Conservation (phyloP, 1,284 basidiomycete species). For the Pascua sp. region DNA sequence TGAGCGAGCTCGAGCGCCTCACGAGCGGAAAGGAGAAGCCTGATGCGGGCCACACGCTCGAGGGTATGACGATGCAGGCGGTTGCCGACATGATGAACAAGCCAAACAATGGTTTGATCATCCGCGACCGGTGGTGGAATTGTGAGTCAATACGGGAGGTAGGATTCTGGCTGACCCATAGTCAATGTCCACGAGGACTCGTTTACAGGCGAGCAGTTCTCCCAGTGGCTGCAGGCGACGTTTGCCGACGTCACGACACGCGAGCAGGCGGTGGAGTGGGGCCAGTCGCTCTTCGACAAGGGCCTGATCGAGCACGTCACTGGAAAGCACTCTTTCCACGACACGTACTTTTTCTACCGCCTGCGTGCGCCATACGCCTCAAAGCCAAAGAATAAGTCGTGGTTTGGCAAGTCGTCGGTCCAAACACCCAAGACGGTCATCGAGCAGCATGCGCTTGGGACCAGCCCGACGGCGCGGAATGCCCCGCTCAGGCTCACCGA, state of each 20-base stretch:
- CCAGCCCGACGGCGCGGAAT: constrained; percentile 2
- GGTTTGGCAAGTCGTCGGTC: constrained; percentile 30
- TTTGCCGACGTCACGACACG: constrained; percentile 77
- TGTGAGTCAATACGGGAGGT: constrained; percentile 20
- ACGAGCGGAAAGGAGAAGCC: constrained; percentile 37
- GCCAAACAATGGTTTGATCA: constrained; percentile 43
- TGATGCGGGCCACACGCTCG: constrained; percentile 29
- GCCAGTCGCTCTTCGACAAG: constrained; percentile 66
- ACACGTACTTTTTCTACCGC: constrained; percentile 77
- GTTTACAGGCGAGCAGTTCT: constrained; percentile 80
- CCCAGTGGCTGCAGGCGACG: constrained; percentile 79
- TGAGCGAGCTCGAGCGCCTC: constrained; percentile 73
- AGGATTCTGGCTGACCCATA: not conserved
- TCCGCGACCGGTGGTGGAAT: constrained; percentile 46
- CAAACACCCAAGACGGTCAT: constrained; percentile 21
- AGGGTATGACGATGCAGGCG: constrained; percentile 39
- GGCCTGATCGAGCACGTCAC: constrained; percentile 77
- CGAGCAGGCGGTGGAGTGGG: constrained; percentile 75
- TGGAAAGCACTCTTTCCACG: constrained; percentile 72
- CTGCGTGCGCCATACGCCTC: constrained; percentile 65
- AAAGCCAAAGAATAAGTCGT: constrained; percentile 30
- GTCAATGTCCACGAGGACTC: constrained; percentile 55
- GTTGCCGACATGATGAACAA: constrained; percentile 45
- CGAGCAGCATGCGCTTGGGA: constrained; percentile 13
- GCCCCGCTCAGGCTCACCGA: constrained; percentile 12